Base-by-base conservation (phyloP, 108 stramenopile species). In the Chaetoceros muelleri region DNA sequence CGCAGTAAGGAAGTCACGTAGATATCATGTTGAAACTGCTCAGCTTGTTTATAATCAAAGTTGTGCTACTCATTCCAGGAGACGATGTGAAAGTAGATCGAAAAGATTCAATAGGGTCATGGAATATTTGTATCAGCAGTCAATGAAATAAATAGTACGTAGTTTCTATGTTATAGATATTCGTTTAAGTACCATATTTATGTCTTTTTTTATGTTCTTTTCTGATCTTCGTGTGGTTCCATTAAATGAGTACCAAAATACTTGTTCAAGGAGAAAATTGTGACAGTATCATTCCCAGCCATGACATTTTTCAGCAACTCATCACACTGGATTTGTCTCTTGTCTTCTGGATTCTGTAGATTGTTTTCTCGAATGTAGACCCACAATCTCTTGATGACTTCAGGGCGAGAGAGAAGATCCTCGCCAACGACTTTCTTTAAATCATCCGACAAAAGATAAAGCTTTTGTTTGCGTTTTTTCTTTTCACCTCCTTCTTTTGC, bases 251-350 rank as follows among this genome's bases (percentile, higher is more conserved):
- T 66, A 2, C 81, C 70, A 52, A 87, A 74, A 56, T 70, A 71
- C 45, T 81, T 75, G 60, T 87, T 89, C 93, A 94, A 89, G 23
- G 70, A 73, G 64, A 91, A 94, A 87, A 94, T 94, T 24, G 89
- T 89, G 2, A 94, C 87, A 44, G 55, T 84, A 25, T 54, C 47
- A 44, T 93, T 61, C 21, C 81, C 78, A 19, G 76, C 82, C 82
- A 94, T 85, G 48, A 91, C 79, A 1, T 26, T 45, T 51, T 73
- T 71, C 57, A 94, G 62, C 46, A 73, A 73, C 13, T 64, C 79
- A 48, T 94, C 87, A 46, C 93, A 94, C 22, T 90, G 44, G 53
- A 94, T 90, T 59, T 88, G 70, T 28, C 89, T 73, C 64, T 91
- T 94, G 71, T 94, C 79, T 2, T 77, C 54, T 1, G 93, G 87